Percentiles rank a stretch among this genome's conserved stretches.
Conservation (phyloP, 2,329 filamentous ascomycete genomes). For the Fusarium begoniae region DNA sequence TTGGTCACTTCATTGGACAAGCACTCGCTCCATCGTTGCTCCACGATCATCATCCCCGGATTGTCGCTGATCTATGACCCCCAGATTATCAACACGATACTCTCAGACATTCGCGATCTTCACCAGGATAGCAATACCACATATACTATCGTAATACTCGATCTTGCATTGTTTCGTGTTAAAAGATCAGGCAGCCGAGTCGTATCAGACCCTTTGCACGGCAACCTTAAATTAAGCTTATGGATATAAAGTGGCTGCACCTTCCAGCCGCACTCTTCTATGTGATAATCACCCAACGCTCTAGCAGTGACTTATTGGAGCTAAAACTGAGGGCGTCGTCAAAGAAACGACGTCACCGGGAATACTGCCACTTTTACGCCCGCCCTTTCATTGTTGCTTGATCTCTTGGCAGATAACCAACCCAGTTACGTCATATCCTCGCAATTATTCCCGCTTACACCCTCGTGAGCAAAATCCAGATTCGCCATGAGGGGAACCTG, state of each 20-base stretch:
- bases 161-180: neutral
- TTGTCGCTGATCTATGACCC: neutral
- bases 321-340: neutral
- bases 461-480: neutral
- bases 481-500: neutral
- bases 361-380: neutral
- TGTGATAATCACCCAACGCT: neutral
- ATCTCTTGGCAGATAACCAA: neutral
- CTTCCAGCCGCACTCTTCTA: neutral
- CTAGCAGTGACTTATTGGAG: accelerated
- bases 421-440: neutral
- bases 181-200: neutral
- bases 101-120: neutral
- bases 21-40: neutral
- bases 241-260: neutral
- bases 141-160: neutral
- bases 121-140: neutral
- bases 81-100: neutral
- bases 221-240: conserved; percentile 29
- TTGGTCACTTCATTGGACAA: neutral
- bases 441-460: neutral
- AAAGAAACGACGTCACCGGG: neutral
- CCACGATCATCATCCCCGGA: neutral
- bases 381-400: neutral
- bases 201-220: neutral